Conservation (phyloP, 768 basidiomycete species). For the Fomitopsis serialis region DNA sequence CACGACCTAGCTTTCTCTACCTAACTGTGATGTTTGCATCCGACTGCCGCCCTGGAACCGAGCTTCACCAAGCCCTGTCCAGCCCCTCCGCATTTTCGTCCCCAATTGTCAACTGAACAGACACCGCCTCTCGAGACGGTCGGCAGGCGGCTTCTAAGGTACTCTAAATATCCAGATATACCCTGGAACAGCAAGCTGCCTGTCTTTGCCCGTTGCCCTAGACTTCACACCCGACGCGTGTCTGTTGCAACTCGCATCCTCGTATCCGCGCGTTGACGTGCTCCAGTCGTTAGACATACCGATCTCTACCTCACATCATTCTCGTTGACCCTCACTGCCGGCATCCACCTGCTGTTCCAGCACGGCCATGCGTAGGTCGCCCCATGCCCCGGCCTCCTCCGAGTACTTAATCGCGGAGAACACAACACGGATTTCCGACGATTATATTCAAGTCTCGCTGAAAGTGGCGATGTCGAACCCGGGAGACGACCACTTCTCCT, state of each 20-base stretch:
- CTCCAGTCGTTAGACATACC: neutral
- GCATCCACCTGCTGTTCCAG: neutral
- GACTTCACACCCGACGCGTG: neutral
- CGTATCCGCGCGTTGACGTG: neutral
- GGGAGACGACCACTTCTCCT: slow-evolving; percentile 63
- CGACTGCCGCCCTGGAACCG: neutral
- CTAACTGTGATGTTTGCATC: slow-evolving; percentile 7
- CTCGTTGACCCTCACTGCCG: neutral
- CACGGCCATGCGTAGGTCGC: slow-evolving; percentile 1
- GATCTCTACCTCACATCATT: neutral
- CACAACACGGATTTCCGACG: slow-evolving; percentile 17
- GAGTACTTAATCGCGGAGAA: slow-evolving; percentile 9
- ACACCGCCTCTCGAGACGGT: slow-evolving; percentile 1
- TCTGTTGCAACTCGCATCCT: neutral
- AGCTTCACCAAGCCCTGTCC: neutral
- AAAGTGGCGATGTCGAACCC: slow-evolving; percentile 59
- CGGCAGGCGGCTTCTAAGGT: neutral
- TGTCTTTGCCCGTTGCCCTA: slow-evolving; percentile 5
- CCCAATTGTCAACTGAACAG: neutral
- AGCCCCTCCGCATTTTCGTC: neutral
- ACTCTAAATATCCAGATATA: neutral
- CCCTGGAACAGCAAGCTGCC: neutral
- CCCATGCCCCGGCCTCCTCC: neutral
- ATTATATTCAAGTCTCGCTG: slow-evolving; percentile 33
- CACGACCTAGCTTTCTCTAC: slow-evolving; percentile 6